A percentile compares a stretch with the other conserved stretches of the same genome.
These are phyloP conservation scores for Ceratocystis variospora DNA, from an alignment of 2,329 filamentous ascomycete species.

Conservation along the genomic window DNA sequence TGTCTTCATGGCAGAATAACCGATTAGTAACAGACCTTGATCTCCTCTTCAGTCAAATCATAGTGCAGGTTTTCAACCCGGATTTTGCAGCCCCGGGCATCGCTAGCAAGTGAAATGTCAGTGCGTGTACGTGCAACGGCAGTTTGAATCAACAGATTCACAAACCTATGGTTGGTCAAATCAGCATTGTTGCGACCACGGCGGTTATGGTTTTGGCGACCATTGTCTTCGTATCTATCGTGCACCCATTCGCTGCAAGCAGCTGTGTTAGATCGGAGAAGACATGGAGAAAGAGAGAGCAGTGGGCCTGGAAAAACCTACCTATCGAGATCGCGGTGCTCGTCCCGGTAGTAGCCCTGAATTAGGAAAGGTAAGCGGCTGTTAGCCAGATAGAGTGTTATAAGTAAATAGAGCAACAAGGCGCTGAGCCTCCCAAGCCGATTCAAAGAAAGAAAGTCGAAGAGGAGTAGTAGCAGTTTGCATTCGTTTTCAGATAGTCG, in stretches of 20 bases:
- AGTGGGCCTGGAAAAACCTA: constrained; percentile 29
- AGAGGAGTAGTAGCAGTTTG: not conserved
- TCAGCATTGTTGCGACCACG: constrained; percentile 29
- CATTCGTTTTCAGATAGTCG: constrained; percentile 5
- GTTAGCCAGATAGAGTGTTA: constrained; percentile 12
- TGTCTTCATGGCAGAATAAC: not conserved
- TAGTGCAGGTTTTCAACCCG: constrained; percentile 86
- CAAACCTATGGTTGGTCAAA: constrained; percentile 12
- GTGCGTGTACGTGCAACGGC: not conserved
- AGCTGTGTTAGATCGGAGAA: not conserved
- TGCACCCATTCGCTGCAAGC: constrained; percentile 77
- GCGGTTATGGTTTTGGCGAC: constrained; percentile 33
- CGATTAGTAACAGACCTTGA: constrained; percentile 43
- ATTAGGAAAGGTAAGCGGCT: constrained; percentile 28
- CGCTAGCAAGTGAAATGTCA: constrained; percentile 27
- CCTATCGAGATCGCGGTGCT: constrained; percentile 57
- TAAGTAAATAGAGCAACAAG: constrained; percentile 4
- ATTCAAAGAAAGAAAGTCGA: constrained; percentile 8
- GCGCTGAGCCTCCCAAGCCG: not conserved
- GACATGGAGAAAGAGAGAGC: not conserved
- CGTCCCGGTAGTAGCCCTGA: constrained; percentile 43
- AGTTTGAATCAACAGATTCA: not conserved
- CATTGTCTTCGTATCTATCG: constrained; percentile 69
- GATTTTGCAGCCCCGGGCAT: constrained; percentile 51
- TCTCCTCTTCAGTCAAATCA: constrained; percentile 71